These are phyloP conservation scores for Pholiota adiposa DNA, from an alignment of 1,284 basidiomycete species.

Conservation along the genomic window DNA sequence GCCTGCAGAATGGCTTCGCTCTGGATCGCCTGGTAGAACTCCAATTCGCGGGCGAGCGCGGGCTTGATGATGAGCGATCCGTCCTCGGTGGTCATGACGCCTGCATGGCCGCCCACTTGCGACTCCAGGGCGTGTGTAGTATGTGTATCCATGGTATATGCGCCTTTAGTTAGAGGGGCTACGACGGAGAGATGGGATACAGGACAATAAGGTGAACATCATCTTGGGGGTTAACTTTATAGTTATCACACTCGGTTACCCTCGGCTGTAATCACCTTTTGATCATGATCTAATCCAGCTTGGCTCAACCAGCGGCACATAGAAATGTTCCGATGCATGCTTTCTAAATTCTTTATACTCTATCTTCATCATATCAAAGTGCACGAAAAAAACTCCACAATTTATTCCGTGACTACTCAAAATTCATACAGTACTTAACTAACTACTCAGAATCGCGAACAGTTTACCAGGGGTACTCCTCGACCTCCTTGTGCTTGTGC, in stretches of 20 bases:
- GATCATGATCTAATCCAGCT: no score
- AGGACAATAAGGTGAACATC: background rate
- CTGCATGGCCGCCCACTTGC: conserved; percentile 91
- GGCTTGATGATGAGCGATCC: conserved; percentile 88
- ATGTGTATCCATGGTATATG: background rate
- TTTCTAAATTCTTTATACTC: no score
- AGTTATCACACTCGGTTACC: background rate
- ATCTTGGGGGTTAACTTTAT: background rate
- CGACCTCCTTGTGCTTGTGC: background rate
- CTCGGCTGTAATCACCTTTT: background rate
- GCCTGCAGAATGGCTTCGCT: conserved; percentile 43
- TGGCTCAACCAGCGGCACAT: no score
- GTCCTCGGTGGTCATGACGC: conserved; percentile 76
- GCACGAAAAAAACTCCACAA: conserved; percentile 16
- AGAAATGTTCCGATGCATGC: no score
- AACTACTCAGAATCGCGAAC: no score
- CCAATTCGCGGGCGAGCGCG: conserved; percentile 71
- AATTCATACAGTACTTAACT: conserved; percentile 6
- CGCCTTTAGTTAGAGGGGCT: background rate
- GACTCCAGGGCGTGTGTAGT: conserved; percentile 32
- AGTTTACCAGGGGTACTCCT: conserved; percentile 9
- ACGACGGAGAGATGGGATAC: background rate
- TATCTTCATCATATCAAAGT: background rate
- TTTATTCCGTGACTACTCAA: conserved; percentile 12
- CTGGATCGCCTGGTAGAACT: conserved; percentile 78